Percentiles rank a stretch among this genome's conserved stretches.
phyloP scores from a whole-genome alignment of 805 yeast genomes.

The Spathaspora passalidarum region DNA sequence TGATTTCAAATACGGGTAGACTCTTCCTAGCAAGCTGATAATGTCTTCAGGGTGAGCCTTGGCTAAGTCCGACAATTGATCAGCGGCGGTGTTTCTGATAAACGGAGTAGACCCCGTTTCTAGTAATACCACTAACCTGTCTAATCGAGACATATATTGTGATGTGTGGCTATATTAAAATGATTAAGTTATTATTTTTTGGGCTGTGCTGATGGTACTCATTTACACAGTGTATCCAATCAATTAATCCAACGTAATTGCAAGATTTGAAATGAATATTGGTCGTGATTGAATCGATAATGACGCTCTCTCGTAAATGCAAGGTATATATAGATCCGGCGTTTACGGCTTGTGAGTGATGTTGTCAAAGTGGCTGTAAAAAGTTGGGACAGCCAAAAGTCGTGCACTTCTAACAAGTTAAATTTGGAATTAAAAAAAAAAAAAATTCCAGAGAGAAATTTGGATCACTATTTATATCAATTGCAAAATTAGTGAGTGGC shows the following conservation, averaged over 20 bases:
- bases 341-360: no score
- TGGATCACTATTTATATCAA: not conserved
- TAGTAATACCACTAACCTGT: slow-evolving; percentile 55
- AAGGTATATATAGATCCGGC: no score
- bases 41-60: slow-evolving; percentile 93
- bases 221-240: no score
- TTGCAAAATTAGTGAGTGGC: not conserved
- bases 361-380: not conserved
- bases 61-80: slow-evolving; percentile 91
- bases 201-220: not conserved
- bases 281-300: no score
- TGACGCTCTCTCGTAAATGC: no score
- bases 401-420: not conserved
- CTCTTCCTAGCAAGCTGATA: slow-evolving; percentile 76
- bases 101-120: slow-evolving; percentile 95
- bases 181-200: not conserved
- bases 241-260: no score
- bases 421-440: not conserved
- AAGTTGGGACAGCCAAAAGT: no score
- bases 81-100: slow-evolving; percentile 95
- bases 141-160: slow-evolving; percentile 45
- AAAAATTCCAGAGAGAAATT: not conserved
- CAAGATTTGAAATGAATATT: no score
- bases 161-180: not conserved
- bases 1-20: slow-evolving; percentile 81